These are phyloP conservation scores for Phytophthora rubi DNA, from an alignment of 352 stramenopile genomes.

Conservation along the genomic window DNA sequence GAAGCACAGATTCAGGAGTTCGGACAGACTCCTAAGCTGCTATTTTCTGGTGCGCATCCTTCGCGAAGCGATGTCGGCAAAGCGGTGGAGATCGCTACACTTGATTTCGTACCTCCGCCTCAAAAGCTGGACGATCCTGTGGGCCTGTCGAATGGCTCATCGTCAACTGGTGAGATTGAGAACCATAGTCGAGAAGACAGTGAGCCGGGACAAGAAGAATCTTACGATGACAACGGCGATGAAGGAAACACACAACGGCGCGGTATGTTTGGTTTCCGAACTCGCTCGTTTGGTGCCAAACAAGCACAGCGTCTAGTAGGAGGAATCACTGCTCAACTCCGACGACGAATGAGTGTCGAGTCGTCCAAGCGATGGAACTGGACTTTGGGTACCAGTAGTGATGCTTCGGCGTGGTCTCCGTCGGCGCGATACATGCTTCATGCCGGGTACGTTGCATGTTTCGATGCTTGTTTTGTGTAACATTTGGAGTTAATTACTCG, in stretches of 20 bases:
- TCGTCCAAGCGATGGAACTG: constrained; percentile 73
- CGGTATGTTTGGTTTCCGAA: constrained; percentile 81
- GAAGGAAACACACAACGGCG: constrained; percentile 38
- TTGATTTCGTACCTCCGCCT: constrained; percentile 51
- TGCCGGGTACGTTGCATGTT: constrained; percentile 51
- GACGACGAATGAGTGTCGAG: constrained; percentile 76
- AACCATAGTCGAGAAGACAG: constrained; percentile 27
- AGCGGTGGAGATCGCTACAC: constrained; percentile 55
- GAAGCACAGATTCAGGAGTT: constrained; percentile 95
- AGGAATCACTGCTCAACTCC: constrained; percentile 78
- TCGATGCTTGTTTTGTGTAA: not conserved
- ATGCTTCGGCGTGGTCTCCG: constrained; percentile 64
- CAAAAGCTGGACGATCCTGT: constrained; percentile 34
- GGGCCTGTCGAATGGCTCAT: constrained; percentile 24
- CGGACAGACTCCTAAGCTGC: constrained; percentile 86
- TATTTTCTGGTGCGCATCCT: constrained; percentile 79
- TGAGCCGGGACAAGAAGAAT: constrained; percentile 16
- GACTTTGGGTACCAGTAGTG: constrained; percentile 58
- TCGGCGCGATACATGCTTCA: constrained; percentile 76
- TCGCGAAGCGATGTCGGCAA: constrained; percentile 66
- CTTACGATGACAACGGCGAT: constrained; percentile 40
- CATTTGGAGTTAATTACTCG: not conserved
- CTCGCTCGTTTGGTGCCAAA: constrained; percentile 61
- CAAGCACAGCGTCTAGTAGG: constrained; percentile 79
- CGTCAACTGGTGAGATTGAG: constrained; percentile 24